These are phyloP conservation scores for Neocallimastix lanati DNA, from an alignment of 192 early-diverging fungal genomes.

Conservation along the genomic window DNA sequence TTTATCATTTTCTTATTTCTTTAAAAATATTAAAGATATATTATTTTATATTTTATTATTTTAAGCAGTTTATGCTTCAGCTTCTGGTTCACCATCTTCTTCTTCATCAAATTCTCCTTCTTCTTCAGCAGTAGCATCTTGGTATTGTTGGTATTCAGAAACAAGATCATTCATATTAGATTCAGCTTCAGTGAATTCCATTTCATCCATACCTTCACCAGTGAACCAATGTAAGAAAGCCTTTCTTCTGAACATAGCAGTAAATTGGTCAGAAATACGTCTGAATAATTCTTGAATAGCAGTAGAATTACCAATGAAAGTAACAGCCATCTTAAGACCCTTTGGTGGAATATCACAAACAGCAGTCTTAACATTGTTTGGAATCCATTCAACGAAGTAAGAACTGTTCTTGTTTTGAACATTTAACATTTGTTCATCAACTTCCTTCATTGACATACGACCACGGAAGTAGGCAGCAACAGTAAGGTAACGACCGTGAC, in stretches of 20 bases:
- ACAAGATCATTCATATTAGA: no score
- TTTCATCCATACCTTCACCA: slow-evolving; percentile 73
- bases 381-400: no score
- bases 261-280: slow-evolving; percentile 57
- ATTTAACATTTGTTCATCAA: slow-evolving; percentile 93
- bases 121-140: slow-evolving; percentile 61
- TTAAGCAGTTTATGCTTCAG: not conserved
- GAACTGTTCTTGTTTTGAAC: slow-evolving; percentile 92
- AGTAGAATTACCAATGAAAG: slow-evolving; percentile 64
- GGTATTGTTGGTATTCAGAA: no score
- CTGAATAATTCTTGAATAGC: slow-evolving; percentile 58
- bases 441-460: slow-evolving; percentile 87
- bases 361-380: no score
- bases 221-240: slow-evolving; percentile 77
- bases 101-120: no score
- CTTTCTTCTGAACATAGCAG: no score
- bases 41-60: not conserved
- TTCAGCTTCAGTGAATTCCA: no score
- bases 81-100: not conserved
- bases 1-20: not conserved
- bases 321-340: slow-evolving; percentile 52
- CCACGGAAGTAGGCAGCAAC: slow-evolving; percentile 92
- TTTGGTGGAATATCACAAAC: no score
- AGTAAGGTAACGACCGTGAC: no score
- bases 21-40: not conserved